A percentile compares a stretch with the other conserved stretches of the same genome.
These are phyloP conservation scores for Anacardium occidentale DNA, from an alignment of 345 rosid species.

Conservation along the genomic window DNA sequence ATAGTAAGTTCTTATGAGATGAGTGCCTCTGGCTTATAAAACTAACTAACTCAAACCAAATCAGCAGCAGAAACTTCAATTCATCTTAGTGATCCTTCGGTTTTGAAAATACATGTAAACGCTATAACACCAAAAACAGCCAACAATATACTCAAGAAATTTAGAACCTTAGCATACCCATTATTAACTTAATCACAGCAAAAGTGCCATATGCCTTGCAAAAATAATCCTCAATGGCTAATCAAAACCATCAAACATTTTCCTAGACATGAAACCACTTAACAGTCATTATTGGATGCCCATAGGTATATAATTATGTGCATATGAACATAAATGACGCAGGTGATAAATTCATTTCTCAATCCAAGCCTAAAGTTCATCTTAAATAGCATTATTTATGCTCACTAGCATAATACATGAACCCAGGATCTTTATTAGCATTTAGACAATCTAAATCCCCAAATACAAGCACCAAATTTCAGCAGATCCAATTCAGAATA, in stretches of 20 bases:
- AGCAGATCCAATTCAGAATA: not conserved
- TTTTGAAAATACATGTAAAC: not conserved
- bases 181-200: not conserved
- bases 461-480: not conserved
- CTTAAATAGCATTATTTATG: not conserved
- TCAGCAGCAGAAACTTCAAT: not conserved
- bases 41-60: not conserved
- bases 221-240: not conserved
- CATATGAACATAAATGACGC: not conserved
- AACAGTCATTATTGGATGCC: not conserved
- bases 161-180: not conserved
- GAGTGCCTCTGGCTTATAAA: not conserved
- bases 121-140: not conserved
- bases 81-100: not conserved
- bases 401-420: not conserved
- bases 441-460: not conserved
- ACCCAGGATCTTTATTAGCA: not conserved
- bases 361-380: not conserved
- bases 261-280: not conserved
- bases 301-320: not conserved
- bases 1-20: too few species aligned
- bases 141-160: not conserved
- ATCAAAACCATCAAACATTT: not conserved
- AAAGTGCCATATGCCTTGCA: not conserved
- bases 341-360: not conserved